These are phyloP conservation scores for Stephania japonica DNA, from an alignment of 164 flowering plant genomes.

Conservation along the genomic window DNA sequence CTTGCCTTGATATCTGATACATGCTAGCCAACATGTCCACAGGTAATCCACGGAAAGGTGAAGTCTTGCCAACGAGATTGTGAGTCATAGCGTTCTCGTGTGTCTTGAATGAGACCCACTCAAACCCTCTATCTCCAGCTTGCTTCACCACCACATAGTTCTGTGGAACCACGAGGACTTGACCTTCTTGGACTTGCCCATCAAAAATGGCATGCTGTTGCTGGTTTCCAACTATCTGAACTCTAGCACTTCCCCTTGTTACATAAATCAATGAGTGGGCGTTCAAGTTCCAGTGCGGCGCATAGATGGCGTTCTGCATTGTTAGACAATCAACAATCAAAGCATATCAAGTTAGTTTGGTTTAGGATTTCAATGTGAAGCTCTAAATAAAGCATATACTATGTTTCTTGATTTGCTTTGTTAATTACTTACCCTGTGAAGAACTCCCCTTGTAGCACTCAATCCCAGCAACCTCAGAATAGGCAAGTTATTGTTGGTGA, in stretches of 20 bases:
- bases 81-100: conserved; percentile 13
- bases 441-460: no score
- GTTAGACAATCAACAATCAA: no score
- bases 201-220: conserved; percentile 19
- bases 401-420: no score
- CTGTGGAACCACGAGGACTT: conserved; percentile 36
- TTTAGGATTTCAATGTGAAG: no score
- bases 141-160: conserved; percentile 13
- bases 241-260: conserved; percentile 34
- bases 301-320: conserved; percentile 39
- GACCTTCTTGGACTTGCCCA: conserved; percentile 23
- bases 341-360: no score
- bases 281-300: conserved; percentile 47
- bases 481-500: no score
- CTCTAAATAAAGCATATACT: not conserved
- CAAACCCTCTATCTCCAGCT: conserved; percentile 30
- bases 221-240: conserved; percentile 24
- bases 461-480: no score
- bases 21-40: not conserved
- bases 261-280: conserved; percentile 46
- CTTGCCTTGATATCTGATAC: not conserved
- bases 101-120: conserved; percentile 32
- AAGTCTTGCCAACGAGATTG: no score
- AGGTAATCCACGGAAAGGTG: not conserved
- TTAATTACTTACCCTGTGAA: no score